phyloP scores from a whole-genome alignment of 2,329 filamentous ascomycete species.

The Pseudogymnoascus sp. region DNA sequence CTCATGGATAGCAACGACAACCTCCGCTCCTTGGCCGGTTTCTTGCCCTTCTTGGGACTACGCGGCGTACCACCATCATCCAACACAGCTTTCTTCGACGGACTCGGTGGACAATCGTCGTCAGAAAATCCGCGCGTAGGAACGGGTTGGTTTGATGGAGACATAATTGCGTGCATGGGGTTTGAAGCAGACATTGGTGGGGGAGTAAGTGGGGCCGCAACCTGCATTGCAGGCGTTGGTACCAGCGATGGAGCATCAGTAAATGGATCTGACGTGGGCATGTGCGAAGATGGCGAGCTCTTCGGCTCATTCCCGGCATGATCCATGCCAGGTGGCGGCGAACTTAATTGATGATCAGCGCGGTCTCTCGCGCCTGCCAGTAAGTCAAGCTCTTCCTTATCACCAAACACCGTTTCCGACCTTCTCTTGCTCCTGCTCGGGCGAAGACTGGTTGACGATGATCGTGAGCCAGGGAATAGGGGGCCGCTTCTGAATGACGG shows the following conservation, averaged over 20 bases:
- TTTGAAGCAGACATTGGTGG: background rate
- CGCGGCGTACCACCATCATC: conserved; percentile 13
- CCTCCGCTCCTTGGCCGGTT: background rate
- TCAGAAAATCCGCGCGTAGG: background rate
- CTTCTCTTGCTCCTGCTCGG: background rate
- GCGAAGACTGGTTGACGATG: background rate
- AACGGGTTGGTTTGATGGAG: conserved; percentile 11
- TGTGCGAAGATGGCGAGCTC: background rate
- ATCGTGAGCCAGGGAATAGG: background rate
- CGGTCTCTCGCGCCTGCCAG: background rate
- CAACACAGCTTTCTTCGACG: background rate
- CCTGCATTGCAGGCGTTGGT: background rate
- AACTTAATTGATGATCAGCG: background rate
- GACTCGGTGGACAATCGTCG: background rate
- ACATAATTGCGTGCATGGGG: conserved; percentile 10
- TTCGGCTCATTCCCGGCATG: background rate
- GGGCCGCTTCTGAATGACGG: background rate
- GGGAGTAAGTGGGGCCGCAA: conserved; percentile 1
- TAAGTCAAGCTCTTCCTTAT: background rate
- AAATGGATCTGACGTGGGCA: background rate
- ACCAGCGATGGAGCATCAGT: background rate
- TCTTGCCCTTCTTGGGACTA: conserved; percentile 8
- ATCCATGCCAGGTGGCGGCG: background rate
- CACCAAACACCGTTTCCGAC: background rate
- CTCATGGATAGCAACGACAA: background rate